Evolutionary conservation across 2,329 filamentous ascomycete genomes (phyloP), one percentile per base, ranked within the genome.

Genomic region (Venturia nashicola): DNA sequence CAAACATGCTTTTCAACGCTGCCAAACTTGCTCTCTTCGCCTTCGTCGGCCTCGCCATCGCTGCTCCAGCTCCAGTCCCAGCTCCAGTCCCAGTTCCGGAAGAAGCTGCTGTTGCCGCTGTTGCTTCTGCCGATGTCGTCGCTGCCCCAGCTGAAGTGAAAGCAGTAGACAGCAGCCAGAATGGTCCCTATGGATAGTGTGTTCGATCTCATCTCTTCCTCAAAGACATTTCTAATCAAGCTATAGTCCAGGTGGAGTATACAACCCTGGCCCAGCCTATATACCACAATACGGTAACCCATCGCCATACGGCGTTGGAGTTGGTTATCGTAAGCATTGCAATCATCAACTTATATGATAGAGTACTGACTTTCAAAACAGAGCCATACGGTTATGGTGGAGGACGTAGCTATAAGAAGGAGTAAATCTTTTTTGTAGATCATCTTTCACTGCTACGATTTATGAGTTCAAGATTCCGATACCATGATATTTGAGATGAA

Each of bases 1-100:
- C 59, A 27, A 60, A 42, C 16, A 60, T 60, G 59, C 42, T 60
- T 60, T 60, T 60, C 59, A 60, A 60, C 59, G 36, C 59, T 32
- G 42, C 36, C 9, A 60, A 60, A 60, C 36, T 60, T 1, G 59
- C 59, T 27, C 59, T 60, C 6, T n/a, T 43, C 42, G 59, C 59
- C 39, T 27, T 60, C n/a, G 27, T 60, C 12, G 59, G 59, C n/a
- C 42, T 60, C 39, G 36, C 59, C 36, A 18, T 60, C n/a, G 59
- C 59, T 60, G 59, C 59, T 27, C 59, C 57, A 23, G 18, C 20
- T 42, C 36, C 59, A 27, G 59, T 27, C 7, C 59, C 57, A 23
- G 18, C 20, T 42, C 36, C 59, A 27, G 59, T 27, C 7, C 59
- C 55, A 16, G 34, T 59, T 18, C 48, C 27, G n/a, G 51, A 34